A percentile compares a stretch with the other conserved stretches of the same genome.
These are phyloP conservation scores for Saccharomycopsis capsularis DNA, from an alignment of 805 yeast species.

Conservation along the genomic window DNA sequence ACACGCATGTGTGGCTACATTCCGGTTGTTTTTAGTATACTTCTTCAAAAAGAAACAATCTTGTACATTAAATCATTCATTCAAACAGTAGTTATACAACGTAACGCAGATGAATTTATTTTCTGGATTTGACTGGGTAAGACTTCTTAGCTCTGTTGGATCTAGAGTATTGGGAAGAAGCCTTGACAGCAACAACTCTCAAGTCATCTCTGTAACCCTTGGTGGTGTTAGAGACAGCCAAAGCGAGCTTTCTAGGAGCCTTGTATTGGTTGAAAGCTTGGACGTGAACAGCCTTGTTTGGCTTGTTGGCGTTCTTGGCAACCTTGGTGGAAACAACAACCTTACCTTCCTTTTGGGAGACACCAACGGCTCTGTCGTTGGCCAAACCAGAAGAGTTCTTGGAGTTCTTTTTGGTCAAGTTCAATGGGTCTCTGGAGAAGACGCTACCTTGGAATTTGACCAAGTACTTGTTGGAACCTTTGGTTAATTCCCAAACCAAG, in stretches of 20 bases:
- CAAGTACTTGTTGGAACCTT: slow-evolving; percentile 39
- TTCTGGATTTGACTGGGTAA: slow-evolving; percentile 23
- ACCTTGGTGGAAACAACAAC: slow-evolving; percentile 38
- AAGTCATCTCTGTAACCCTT: slow-evolving; percentile 44
- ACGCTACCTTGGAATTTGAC: slow-evolving; percentile 40
- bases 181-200: slow-evolving; percentile 41
- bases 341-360: slow-evolving; percentile 32
- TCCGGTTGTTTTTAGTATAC: no score
- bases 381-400: slow-evolving; percentile 42
- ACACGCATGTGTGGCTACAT: no score
- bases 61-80: no score
- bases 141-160: slow-evolving; percentile 32
- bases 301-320: slow-evolving; percentile 41
- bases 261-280: slow-evolving; percentile 37
- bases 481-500: slow-evolving; percentile 46
- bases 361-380: slow-evolving; percentile 44
- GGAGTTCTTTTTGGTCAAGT: slow-evolving; percentile 40
- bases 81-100: no score
- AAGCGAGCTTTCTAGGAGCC: slow-evolving; percentile 37
- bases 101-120: no score
- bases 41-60: no score
- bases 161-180: slow-evolving; percentile 40
- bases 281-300: slow-evolving; percentile 34
- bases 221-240: slow-evolving; percentile 38
- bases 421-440: slow-evolving; percentile 45